A percentile compares a stretch with the other conserved stretches of the same genome.
These are phyloP conservation scores for Lobosporangium transversale DNA, from an alignment of 192 early-diverging fungal genomes.

Conservation along the genomic window DNA sequence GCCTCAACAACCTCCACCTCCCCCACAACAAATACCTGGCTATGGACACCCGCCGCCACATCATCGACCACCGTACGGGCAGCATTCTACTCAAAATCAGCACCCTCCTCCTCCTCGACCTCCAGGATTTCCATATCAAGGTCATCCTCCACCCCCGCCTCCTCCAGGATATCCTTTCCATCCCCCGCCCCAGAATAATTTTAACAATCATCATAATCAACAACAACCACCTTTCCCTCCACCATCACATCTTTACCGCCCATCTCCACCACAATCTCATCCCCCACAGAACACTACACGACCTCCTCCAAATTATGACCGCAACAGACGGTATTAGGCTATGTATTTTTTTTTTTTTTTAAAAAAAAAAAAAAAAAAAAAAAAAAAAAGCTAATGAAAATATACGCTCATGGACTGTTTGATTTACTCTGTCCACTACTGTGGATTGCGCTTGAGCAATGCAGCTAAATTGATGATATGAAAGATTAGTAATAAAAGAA, in stretches of 20 bases:
- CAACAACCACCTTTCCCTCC: slow-evolving; percentile 10
- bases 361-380: too few species aligned
- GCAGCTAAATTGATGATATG: neutral
- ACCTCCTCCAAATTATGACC: too few species aligned
- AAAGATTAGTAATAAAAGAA: neutral
- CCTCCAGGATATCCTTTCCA: slow-evolving; percentile 13
- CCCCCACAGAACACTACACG: neutral
- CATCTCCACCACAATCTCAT: slow-evolving; percentile 9
- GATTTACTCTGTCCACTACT: too few species aligned
- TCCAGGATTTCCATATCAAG: slow-evolving; percentile 2
- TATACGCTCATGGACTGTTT: too few species aligned
- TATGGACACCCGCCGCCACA: slow-evolving; percentile 9
- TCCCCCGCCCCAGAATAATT: slow-evolving; percentile 3
- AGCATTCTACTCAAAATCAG: neutral
- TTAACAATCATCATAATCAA: too few species aligned
- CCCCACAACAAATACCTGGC: slow-evolving; percentile 5
- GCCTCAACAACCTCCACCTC: slow-evolving; percentile 7
- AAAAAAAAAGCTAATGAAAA: too few species aligned
- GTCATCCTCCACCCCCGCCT: slow-evolving; percentile 15
- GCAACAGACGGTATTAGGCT: too few species aligned
- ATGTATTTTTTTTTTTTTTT: neutral
- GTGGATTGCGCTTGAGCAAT: too few species aligned
- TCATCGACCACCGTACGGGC: slow-evolving; percentile 1
- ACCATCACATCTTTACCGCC: slow-evolving; percentile 5
- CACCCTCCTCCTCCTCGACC: slow-evolving; percentile 3